These are phyloP conservation scores for Trypanosoma boissoni DNA, from an alignment of 208 protist genomes.

Conservation along the genomic window DNA sequence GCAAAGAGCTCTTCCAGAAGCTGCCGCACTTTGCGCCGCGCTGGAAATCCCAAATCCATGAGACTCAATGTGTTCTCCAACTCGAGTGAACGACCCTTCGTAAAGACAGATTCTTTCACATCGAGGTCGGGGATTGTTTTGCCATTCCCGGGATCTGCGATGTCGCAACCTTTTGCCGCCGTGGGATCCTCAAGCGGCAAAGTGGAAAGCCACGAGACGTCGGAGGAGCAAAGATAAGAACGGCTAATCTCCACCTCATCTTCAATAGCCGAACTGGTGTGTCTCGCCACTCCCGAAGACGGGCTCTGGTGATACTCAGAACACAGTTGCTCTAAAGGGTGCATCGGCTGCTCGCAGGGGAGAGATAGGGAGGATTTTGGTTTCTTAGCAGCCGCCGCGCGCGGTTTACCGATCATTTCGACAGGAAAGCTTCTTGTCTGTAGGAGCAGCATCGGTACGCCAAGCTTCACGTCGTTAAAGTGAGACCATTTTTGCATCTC, in stretches of 20 bases:
- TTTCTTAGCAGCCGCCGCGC: too few species aligned
- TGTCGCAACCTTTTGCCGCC: background rate
- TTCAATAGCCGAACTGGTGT: constrained; percentile 51
- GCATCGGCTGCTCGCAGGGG: too few species aligned
- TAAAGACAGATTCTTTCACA: background rate
- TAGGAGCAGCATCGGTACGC: constrained; percentile 73
- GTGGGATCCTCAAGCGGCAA: constrained; percentile 25
- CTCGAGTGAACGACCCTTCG: background rate
- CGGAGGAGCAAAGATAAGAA: constrained; percentile 57
- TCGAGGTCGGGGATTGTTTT: constrained; percentile 9
- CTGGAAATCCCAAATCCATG: constrained; percentile 3
- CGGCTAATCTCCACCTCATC: constrained; percentile 77
- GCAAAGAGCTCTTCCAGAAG: constrained; percentile 81
- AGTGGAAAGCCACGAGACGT: constrained; percentile 64
- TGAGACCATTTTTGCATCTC: constrained; percentile 85
- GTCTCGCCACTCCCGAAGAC: background rate
- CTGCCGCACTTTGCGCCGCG: constrained; percentile 57
- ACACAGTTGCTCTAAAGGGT: too few species aligned
- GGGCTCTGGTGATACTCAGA: background rate
- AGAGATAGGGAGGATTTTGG: too few species aligned
- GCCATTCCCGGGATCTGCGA: background rate
- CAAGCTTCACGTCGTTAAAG: constrained; percentile 59
- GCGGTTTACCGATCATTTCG: constrained; percentile 21
- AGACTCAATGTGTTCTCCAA: too few species aligned
- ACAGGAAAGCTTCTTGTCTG: constrained; percentile 64